phyloP scores from a whole-genome alignment of 2,329 filamentous ascomycete species.

The Paecilomyces sp. region DNA sequence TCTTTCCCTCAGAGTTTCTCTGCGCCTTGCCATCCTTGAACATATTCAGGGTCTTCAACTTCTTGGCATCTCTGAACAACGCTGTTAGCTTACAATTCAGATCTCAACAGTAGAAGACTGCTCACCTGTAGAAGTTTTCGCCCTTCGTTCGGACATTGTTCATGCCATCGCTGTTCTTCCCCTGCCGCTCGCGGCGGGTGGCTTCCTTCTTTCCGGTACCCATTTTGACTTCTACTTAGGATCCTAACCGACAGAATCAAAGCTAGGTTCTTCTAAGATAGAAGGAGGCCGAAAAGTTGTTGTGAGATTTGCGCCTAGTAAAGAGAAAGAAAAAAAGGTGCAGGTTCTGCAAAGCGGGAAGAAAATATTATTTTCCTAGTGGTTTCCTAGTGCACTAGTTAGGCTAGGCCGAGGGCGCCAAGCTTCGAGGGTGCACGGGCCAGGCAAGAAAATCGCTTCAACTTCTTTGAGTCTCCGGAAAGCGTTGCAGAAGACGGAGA shows the following conservation, averaged over 20 bases:
- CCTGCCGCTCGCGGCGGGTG: constrained; percentile 73
- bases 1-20: constrained; percentile 74
- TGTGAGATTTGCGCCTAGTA: constrained; percentile 21
- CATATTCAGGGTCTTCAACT: constrained; percentile 82
- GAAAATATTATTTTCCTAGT: constrained; percentile 15
- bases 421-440: constrained; percentile 28
- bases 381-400: constrained; percentile 7
- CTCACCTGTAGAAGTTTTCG: constrained; percentile 93
- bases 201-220: constrained; percentile 90
- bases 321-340: constrained; percentile 12
- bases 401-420: constrained; percentile 15
- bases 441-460: constrained; percentile 32
- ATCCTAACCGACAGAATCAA: constrained; percentile 12
- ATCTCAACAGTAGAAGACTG: background rate
- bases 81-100: constrained; percentile 6
- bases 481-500: constrained; percentile 2
- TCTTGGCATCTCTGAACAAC: constrained; percentile 60
- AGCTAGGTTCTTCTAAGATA: constrained; percentile 22
- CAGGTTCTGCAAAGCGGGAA: constrained; percentile 14
- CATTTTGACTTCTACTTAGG: constrained; percentile 48
- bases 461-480: constrained; percentile 12
- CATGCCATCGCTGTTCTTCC: constrained; percentile 79
- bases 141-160: constrained; percentile 88
- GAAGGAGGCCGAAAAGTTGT: constrained; percentile 16
- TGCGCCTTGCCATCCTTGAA: constrained; percentile 79